Base-by-base conservation (phyloP, 2,329 filamentous ascomycete genomes). In the Verticillium dahliae region DNA sequence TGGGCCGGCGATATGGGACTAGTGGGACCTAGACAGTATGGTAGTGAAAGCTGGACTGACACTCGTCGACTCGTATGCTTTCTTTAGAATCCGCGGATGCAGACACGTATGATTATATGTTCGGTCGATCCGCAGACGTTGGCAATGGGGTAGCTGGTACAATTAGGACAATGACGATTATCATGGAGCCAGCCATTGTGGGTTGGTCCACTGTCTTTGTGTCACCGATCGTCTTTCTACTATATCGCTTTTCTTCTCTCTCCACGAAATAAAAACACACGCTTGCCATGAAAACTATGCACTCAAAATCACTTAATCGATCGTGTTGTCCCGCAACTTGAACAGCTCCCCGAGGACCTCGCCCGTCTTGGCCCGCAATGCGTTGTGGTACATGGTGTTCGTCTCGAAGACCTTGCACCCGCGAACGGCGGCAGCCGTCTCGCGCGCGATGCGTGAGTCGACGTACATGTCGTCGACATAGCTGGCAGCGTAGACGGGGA, bases 401-500 rank as follows among this genome's bases (percentile, higher is more conserved):
- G 92, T 97, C 70, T 95, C 85, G 68, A 89, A 95, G 50, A 91
- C 87, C 77, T 91, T 92, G 71, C 86, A 89, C 1, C 87, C 88
- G 71, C 85, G 89, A 71, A 97, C 90, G 69, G 87, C 84, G 50
- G 77, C 78, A 10, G 91, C 91, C 15, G 92, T 96, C 67, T 90
- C 85, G 68, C 85, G 82, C 9, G 90, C 89, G 60, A 92, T 77
- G 6, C 85, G 85, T 67, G 85, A 90, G 70, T 96, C 90, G 35
- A 98, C 93, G 69, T 96, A 97, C 90, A 97, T 95, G 71, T 97
- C 92, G 65, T 97, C 89, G 4, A 91, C 73, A 68, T 90, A 98
- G 2, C 86, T 89, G 1, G 90, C 91, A 1, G 92, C 90, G 70
- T 95, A 97, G 0, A 96, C 86, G 0, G 94, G 93, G 0, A 97